Conservation (phyloP, 208 protist species). For the Trypanosoma scelopori region DNA sequence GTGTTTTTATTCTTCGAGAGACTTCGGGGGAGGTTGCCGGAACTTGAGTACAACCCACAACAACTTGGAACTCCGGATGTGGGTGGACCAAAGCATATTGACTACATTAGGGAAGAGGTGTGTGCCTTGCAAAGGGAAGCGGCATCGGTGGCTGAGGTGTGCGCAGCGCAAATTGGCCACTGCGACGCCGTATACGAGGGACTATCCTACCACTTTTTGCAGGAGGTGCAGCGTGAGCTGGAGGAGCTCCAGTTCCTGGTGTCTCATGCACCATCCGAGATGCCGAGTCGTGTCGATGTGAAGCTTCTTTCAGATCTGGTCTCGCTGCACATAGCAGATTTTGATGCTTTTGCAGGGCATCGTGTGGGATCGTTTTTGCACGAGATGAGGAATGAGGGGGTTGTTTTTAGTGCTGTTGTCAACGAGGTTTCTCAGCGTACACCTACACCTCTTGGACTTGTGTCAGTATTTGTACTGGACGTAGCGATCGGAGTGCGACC, state of each 20-base stretch:
- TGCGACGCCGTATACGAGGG: constrained; percentile 63
- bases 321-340: constrained; percentile 76
- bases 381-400: constrained; percentile 76
- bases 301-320: constrained; percentile 74
- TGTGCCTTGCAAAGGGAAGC: constrained; percentile 27
- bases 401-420: constrained; percentile 62
- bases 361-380: constrained; percentile 63
- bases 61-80: constrained; percentile 38
- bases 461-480: constrained; percentile 69
- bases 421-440: constrained; percentile 45
- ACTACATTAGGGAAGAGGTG: constrained; percentile 51
- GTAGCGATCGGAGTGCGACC: constrained; percentile 81
- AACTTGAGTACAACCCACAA: constrained; percentile 61
- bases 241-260: constrained; percentile 66
- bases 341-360: constrained; percentile 74
- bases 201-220: constrained; percentile 63
- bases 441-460: constrained; percentile 40
- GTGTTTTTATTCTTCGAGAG: constrained; percentile 52
- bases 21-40: constrained; percentile 49
- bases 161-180: constrained; percentile 20
- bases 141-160: constrained; percentile 16
- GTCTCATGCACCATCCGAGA: constrained; percentile 31
- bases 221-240: constrained; percentile 60
- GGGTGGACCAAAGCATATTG: constrained; percentile 55
- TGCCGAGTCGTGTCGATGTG: constrained; percentile 64